Conservation (phyloP, 2,329 filamentous ascomycete genomes). For the Nothophoma quercina region DNA sequence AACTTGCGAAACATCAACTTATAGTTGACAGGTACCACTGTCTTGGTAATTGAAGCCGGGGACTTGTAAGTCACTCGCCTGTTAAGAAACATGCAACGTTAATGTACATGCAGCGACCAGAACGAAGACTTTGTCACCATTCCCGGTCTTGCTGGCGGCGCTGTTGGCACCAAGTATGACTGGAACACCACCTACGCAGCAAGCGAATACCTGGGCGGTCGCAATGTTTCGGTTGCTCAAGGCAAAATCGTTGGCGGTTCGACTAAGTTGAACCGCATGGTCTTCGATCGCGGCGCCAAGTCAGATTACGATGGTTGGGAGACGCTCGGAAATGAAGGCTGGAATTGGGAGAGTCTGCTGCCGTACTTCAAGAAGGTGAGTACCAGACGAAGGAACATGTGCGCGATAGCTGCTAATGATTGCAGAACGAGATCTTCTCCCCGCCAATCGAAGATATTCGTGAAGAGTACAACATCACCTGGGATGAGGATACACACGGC, state of each 20-base stretch:
- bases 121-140: constrained; percentile 34
- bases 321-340: constrained; percentile 33
- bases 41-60: constrained; percentile 36
- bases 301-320: constrained; percentile 45
- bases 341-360: constrained; percentile 38
- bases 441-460: constrained; percentile 25
- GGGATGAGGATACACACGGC: constrained; percentile 24
- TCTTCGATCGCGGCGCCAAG: constrained; percentile 37
- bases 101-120: constrained; percentile 19
- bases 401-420: constrained; percentile 7
- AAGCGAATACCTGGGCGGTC: constrained; percentile 19
- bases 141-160: constrained; percentile 33
- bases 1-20: neutral
- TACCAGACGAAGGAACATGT: neutral
- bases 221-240: constrained; percentile 21
- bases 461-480: constrained; percentile 30
- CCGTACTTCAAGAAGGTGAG: constrained; percentile 36
- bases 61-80: constrained; percentile 22
- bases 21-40: constrained; percentile 21
- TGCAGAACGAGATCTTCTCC: constrained; percentile 31
- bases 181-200: constrained; percentile 33
- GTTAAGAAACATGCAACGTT: neutral
- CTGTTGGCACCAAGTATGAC: constrained; percentile 35
- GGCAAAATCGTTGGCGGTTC: constrained; percentile 36
- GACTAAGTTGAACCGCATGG: constrained; percentile 51